Percentiles rank a stretch among this genome's conserved stretches.
Conservation (phyloP, 2,329 filamentous ascomycete species). For the Didymella sp. region DNA sequence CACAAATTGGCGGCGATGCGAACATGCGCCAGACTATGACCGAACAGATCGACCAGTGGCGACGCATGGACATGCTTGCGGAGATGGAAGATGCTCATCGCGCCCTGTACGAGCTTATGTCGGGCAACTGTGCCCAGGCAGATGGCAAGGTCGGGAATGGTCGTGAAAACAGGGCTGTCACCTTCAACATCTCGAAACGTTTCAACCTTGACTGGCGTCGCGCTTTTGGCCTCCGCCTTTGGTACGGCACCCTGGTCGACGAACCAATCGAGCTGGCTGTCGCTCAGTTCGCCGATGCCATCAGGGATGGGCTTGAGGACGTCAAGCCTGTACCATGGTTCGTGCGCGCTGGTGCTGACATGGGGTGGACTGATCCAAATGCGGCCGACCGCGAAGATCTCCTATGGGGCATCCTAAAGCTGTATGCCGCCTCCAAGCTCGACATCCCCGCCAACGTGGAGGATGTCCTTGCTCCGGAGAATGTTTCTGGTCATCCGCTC, state of each 20-base stretch:
- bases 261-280: constrained; percentile 78
- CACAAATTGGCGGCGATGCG: constrained; percentile 80
- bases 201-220: constrained; percentile 94
- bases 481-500: constrained; percentile 75
- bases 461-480: constrained; percentile 76
- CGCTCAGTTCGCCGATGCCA: constrained; percentile 73
- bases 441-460: constrained; percentile 61
- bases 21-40: constrained; percentile 75
- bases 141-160: constrained; percentile 76
- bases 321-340: constrained; percentile 77
- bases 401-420: constrained; percentile 83
- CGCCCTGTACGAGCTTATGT: constrained; percentile 85
- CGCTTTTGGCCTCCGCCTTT: constrained; percentile 87
- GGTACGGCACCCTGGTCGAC: constrained; percentile 77
- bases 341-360: constrained; percentile 63
- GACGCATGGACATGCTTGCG: constrained; percentile 78
- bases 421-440: constrained; percentile 70
- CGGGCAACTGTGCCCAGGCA: constrained; percentile 85
- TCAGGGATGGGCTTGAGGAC: constrained; percentile 72
- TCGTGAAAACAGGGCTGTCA: constrained; percentile 78
- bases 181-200: constrained; percentile 81
- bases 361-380: constrained; percentile 67
- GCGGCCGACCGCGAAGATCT: constrained; percentile 73
- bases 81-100: constrained; percentile 87
- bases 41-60: constrained; percentile 84